Evolutionary conservation across 2,329 filamentous ascomycete genomes (phyloP).

Genomic region (Pestalotiopsis sp.): DNA sequence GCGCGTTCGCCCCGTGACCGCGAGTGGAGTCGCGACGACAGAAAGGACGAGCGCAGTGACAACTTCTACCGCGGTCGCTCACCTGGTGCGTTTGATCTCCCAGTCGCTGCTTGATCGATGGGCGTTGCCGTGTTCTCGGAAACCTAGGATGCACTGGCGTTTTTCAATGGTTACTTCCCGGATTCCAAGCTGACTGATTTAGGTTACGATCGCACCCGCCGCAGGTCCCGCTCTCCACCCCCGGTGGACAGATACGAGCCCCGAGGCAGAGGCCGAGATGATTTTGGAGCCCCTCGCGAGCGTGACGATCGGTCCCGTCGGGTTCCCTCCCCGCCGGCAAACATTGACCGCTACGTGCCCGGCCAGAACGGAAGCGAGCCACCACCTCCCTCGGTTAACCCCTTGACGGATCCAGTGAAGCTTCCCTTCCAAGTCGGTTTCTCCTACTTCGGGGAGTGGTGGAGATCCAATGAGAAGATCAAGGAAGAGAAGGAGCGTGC

Average conservation of each 20-base stretch:
- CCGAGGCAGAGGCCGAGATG: conserved; percentile 65
- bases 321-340: conserved; percentile 63
- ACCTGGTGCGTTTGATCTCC: conserved; percentile 60
- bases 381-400: conserved; percentile 59
- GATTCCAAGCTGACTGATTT: conserved; percentile 23
- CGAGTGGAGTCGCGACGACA: conserved; percentile 55
- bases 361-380: conserved; percentile 61
- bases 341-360: conserved; percentile 84
- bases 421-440: conserved; percentile 82
- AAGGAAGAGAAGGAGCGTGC: conserved; percentile 78
- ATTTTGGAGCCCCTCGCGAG: conserved; percentile 56
- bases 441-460: conserved; percentile 86
- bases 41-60: conserved; percentile 59
- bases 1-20: conserved; percentile 57
- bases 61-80: conserved; percentile 68
- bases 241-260: conserved; percentile 79
- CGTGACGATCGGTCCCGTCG: conserved; percentile 59
- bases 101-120: background rate
- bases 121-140: background rate
- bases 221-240: conserved; percentile 71
- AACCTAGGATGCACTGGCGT: too few relatives aligned
- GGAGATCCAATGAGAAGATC: conserved; percentile 79
- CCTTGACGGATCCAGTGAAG: conserved; percentile 70
- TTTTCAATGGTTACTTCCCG: background rate
- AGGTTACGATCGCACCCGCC: conserved; percentile 60